Evolutionary conservation across 768 basidiomycete species (phyloP).

Genomic region (Albatrellus ellisii): DNA sequence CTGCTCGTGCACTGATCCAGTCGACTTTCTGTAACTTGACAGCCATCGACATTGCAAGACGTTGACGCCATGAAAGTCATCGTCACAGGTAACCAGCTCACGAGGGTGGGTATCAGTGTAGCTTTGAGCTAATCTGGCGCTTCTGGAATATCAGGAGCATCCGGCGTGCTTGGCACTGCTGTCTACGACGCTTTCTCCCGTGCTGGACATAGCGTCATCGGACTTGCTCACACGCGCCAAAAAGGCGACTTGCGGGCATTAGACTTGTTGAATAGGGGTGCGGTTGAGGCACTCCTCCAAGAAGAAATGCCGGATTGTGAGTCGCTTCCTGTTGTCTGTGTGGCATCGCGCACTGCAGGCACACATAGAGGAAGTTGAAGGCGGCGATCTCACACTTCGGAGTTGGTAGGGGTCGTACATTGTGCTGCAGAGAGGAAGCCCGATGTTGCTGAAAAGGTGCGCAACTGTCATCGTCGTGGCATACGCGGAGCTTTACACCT

Average conservation of each 20-base stretch:
- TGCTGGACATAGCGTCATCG: conserved; percentile 33
- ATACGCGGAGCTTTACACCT: not conserved
- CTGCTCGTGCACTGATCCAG: too few relatives aligned
- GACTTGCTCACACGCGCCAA: conserved; percentile 62
- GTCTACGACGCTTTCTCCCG: conserved; percentile 52
- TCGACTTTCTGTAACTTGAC: too few relatives aligned
- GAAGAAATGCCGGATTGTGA: not conserved
- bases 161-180: conserved; percentile 80
- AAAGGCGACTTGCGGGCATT: conserved; percentile 28
- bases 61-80: conserved; percentile 1
- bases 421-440: conserved; percentile 92
- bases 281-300: not conserved
- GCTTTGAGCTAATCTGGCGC: too few relatives aligned
- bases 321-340: too few relatives aligned
- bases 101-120: too few relatives aligned
- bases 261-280: not conserved
- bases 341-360: too few relatives aligned
- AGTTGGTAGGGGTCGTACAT: conserved; percentile 66
- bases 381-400: not conserved
- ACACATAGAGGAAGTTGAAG: not conserved
- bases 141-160: conserved; percentile 79
- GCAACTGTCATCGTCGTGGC: conserved; percentile 12
- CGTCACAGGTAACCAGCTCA: too few relatives aligned
- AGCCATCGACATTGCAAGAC: not conserved
- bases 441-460: conserved; percentile 83